Evolutionary conservation across 495 filamentous ascomycete species (phyloP), one percentile per base, ranked within the genome.

Genomic region (Aspergillus bertholletiae): DNA sequence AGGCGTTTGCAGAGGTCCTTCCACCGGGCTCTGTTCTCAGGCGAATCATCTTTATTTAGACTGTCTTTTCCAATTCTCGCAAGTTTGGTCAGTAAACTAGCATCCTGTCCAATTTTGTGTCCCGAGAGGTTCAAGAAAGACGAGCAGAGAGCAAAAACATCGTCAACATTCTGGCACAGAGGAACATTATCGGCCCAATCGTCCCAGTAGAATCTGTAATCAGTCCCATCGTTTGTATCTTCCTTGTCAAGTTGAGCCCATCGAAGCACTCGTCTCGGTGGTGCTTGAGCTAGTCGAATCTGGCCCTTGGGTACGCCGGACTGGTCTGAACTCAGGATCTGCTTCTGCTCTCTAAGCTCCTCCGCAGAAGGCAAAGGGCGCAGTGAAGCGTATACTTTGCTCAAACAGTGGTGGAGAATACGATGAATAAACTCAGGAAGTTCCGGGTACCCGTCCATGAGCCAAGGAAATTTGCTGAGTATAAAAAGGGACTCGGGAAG

Each of bases 181-280:
- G 95, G 95, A 26, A 97, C 77, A 57, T 91, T 93, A 57, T 97
- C 93, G 9, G 87, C 79, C 95, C 95, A 99, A 51, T 97, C 92
- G 54, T 97, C 93, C 85, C 91, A 96, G 70, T 97, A 99, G 67
- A 95, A 97, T 23, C 88, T 81, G 63, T 96, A 96, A 45, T 85
- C 82, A 5, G 77, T 80, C 7, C 85, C 86, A 62, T 92, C 88
- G 35, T 80, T 82, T 6, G 77, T 81, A 56, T 92, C 90, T 46
- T 79, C 79, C 56, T 82, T 84, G 54, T 96, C 92, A 13, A 90
- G 76, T 58, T 86, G 83, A 18, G 90, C 86, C 90, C 90, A 95
- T 51, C 84, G 80, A 47, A 93, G 65, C 5, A 80, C 77, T 60
- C 87, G 86, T 34, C 83, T 82, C 35, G 81, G 62, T 0, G 81